Evolutionary conservation across 306 rosid species (phyloP), one percentile per base, ranked within the genome.

Genomic region (Sophora flavescens): DNA sequence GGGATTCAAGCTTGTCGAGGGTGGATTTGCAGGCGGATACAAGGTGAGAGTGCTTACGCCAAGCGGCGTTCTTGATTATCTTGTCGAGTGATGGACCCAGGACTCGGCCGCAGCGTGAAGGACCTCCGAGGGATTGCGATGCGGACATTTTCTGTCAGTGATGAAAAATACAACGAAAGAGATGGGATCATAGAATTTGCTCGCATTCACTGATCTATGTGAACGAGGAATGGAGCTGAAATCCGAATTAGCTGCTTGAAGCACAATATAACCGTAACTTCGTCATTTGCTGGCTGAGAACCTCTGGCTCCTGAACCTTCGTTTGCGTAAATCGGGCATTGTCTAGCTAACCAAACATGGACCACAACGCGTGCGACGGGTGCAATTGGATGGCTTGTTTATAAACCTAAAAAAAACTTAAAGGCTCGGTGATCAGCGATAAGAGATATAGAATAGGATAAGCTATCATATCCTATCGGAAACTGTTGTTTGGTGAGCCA

Each of bases 21-120:
- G 88, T 84, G 57, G 98, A 88, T 83, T 96, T 96, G 86, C 97
- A 91, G 77, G 93, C 62, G 66, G 99, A 89, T 72, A 96, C 99
- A 58, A 96, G 91, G 47, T 89, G 91, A 18, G 98, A 92, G 83
- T 96, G 99, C 88, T 96, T 96, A 22, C 99, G 95, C 99, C 99
- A 96, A 1, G 98, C 98, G 3, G 98, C 98, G 84, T 96, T 96
- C 81, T 96, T 96, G 13, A 96, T 86, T 79, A 96, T 91, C 86
- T 96, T 96, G 75, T 96, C 99, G 4, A 96, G 89, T 2, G 98
- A 92, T 35, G 99, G 98, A 35, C 99, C 98, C 6, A 95, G 71
- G 22, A 88, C 86, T 22, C 97, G 90, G 60, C 99, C 99, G 78
- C 96, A 88, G 8, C 99, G 89, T 41, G 99, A 90, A 6, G 87